Percentiles rank a stretch among this genome's conserved stretches.
Evolutionary conservation across 495 filamentous ascomycete genomes (phyloP).

Genomic region (Trichoderma parareesei): DNA sequence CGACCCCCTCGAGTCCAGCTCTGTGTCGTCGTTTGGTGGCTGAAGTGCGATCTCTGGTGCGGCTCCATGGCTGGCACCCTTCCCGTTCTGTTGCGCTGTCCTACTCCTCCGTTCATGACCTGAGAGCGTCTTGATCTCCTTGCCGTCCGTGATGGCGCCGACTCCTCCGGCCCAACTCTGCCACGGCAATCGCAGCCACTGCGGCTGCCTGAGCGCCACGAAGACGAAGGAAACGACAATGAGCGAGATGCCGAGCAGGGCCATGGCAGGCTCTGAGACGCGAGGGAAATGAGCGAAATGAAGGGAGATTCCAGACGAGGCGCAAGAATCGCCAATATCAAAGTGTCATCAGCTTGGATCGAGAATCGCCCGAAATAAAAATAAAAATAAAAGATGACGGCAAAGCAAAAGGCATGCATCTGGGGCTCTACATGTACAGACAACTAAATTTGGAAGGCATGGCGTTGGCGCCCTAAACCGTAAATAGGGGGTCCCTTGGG

Average conservation of each 20-base stretch:
- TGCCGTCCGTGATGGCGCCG: conserved; percentile 8
- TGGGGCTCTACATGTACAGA: neutral
- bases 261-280: conserved; percentile 28
- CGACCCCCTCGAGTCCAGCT: neutral
- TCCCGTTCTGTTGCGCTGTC: neutral
- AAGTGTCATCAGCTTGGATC: no score
- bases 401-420: conserved; percentile 1
- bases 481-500: neutral
- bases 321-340: neutral
- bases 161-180: conserved; percentile 18
- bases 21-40: no score
- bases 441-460: neutral
- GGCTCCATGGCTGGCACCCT: neutral
- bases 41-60: no score
- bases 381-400: neutral
- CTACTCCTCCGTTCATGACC: neutral
- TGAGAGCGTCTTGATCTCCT: neutral
- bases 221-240: conserved; percentile 46
- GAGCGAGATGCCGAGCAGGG: conserved; percentile 44
- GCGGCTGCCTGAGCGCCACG: conserved; percentile 39
- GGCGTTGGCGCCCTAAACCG: neutral
- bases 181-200: conserved; percentile 25
- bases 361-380: no score
- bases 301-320: neutral
- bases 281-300: neutral